Evolutionary conservation across 805 yeast species (phyloP).

Genomic region (Komagataella phaffii): DNA sequence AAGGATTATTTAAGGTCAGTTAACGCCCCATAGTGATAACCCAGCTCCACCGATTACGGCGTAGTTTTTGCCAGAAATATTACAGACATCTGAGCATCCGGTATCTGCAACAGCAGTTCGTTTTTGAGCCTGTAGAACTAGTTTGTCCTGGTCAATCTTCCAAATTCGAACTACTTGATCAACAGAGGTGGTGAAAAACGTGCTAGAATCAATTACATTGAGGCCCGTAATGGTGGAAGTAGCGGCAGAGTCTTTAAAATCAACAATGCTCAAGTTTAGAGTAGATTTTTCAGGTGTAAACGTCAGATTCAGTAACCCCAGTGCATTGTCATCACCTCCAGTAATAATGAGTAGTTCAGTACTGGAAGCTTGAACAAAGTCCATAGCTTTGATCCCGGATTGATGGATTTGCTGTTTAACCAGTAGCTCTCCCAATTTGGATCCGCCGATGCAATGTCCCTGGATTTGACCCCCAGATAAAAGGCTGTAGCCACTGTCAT

Average conservation of each 20-base stretch:
- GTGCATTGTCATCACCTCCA: conserved; percentile 91
- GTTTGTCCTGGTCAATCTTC: conserved; percentile 21
- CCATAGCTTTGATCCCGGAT: conserved; percentile 67
- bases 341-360: conserved; percentile 30
- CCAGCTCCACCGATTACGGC: conserved; percentile 75
- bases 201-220: conserved; percentile 15
- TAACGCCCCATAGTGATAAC: conserved; percentile 34
- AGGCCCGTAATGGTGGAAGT: conserved; percentile 78
- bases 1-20: not conserved
- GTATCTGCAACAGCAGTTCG: conserved; percentile 89
- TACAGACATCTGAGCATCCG: conserved; percentile 44
- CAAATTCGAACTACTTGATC: conserved; percentile 72
- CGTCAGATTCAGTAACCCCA: conserved; percentile 27
- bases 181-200: conserved; percentile 54
- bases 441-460: not conserved
- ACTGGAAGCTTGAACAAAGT: conserved; percentile 7
- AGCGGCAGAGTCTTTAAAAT: conserved; percentile 48
- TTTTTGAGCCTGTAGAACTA: conserved; percentile 21
- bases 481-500: not conserved
- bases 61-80: conserved; percentile 15
- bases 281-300: conserved; percentile 11
- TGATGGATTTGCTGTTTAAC: conserved; percentile 56
- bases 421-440: conserved; percentile 15
- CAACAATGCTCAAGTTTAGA: conserved; percentile 13
- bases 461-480: not conserved